Evolutionary conservation across 2,329 filamentous ascomycete species (phyloP).

Genomic region (Cadophora malorum): DNA sequence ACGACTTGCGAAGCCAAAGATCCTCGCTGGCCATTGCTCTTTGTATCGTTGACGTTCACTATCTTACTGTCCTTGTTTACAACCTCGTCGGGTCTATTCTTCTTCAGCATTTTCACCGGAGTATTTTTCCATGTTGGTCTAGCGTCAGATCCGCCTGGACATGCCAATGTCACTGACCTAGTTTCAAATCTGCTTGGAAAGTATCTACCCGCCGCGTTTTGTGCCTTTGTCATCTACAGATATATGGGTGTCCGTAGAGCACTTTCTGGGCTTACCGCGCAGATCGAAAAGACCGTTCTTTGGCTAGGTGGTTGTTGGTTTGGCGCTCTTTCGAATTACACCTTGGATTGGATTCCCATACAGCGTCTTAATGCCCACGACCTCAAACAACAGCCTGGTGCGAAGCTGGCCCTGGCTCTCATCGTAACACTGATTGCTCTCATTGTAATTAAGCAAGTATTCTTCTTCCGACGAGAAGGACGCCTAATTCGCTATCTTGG

Average conservation of each 20-base stretch:
- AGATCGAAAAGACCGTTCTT: slow-evolving; percentile 87
- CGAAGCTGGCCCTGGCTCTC: slow-evolving; percentile 78
- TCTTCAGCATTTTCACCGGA: slow-evolving; percentile 80
- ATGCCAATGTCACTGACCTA: slow-evolving; percentile 70
- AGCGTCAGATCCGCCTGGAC: slow-evolving; percentile 82
- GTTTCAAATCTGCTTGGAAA: slow-evolving; percentile 81
- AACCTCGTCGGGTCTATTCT: slow-evolving; percentile 79
- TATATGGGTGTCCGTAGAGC: slow-evolving; percentile 79
- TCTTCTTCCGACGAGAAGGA: slow-evolving; percentile 85
- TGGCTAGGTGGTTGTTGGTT: slow-evolving; percentile 94
- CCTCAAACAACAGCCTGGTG: slow-evolving; percentile 86
- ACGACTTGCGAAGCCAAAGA: slow-evolving; percentile 75
- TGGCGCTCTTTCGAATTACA: slow-evolving; percentile 92
- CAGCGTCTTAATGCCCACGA: slow-evolving; percentile 91
- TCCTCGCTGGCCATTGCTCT: slow-evolving; percentile 83
- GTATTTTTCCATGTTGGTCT: slow-evolving; percentile 91
- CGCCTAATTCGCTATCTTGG: slow-evolving; percentile 78
- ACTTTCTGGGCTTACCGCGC: slow-evolving; percentile 75
- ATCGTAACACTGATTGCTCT: slow-evolving; percentile 74
- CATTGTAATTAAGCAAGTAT: slow-evolving; percentile 78
- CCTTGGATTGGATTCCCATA: slow-evolving; percentile 92
- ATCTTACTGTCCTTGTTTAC: slow-evolving; percentile 82
- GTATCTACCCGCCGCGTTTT: slow-evolving; percentile 86
- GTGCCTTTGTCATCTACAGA: slow-evolving; percentile 85
- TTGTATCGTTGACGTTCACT: slow-evolving; percentile 81